Evolutionary conservation across 2,329 filamentous ascomycete genomes (phyloP).

Genomic region (Fusarium poae): DNA sequence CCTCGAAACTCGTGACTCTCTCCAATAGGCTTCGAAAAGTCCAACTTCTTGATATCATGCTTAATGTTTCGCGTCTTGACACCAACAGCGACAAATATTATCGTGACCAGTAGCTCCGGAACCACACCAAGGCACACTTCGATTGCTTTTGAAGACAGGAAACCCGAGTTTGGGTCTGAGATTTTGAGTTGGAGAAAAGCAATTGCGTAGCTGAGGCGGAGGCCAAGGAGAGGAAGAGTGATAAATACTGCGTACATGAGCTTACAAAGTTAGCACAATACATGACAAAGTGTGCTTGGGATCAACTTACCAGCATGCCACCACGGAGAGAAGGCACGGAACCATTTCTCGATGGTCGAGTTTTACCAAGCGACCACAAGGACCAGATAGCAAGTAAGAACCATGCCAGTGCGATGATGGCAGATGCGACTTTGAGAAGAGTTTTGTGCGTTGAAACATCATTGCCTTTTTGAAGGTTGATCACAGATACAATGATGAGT

Average conservation of each 20-base stretch:
- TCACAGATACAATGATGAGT: constrained; percentile 13
- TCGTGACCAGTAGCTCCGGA: constrained; percentile 12
- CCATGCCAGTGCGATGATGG: constrained; percentile 21
- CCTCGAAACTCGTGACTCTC: constrained; percentile 4
- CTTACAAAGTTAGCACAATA: constrained; percentile 1
- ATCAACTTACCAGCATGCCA: constrained; percentile 6
- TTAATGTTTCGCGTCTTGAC: constrained; percentile 10
- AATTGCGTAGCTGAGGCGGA: constrained; percentile 18
- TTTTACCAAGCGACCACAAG: constrained; percentile 18
- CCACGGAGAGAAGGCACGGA: neutral
- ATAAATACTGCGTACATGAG: constrained; percentile 21
- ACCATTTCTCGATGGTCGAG: neutral
- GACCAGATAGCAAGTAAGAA: constrained; percentile 4
- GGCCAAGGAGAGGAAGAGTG: constrained; percentile 10
- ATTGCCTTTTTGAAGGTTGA: neutral
- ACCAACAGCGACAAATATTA: constrained; percentile 11
- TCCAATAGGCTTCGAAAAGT: neutral
- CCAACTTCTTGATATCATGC: constrained; percentile 14
- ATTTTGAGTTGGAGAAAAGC: constrained; percentile 16
- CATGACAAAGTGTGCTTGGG: rapidly evolving
- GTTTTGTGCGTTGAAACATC: constrained; percentile 10
- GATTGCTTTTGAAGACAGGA: constrained; percentile 19
- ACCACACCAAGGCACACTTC: constrained; percentile 14
- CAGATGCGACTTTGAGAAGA: constrained; percentile 13
- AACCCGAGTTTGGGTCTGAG: constrained; percentile 8